Evolutionary conservation across 208 protist genomes (phyloP).

Genomic region (Perkinsela sp.): DNA sequence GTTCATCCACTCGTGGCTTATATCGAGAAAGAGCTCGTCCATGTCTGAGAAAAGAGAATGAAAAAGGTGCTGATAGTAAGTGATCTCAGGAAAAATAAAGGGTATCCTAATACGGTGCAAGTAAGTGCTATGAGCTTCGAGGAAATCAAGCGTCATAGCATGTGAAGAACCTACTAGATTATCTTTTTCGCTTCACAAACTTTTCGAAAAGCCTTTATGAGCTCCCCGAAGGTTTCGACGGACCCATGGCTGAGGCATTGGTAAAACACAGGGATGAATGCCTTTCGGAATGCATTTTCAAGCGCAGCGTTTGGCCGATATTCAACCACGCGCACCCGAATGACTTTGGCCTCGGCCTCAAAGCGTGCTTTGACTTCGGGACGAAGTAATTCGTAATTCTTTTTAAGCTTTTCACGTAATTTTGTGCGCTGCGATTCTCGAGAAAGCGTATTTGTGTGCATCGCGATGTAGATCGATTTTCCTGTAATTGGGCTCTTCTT

Average conservation of each 20-base stretch:
- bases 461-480: background rate
- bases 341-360: background rate
- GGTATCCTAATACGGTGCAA: background rate
- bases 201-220: too few species aligned
- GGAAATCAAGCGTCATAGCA: background rate
- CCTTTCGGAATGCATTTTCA: background rate
- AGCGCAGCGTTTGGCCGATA: background rate
- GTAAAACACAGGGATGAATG: background rate
- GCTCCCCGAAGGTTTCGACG: too few species aligned
- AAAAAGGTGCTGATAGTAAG: background rate
- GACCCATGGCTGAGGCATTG: background rate
- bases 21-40: background rate
- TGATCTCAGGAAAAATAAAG: background rate
- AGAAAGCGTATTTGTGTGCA: background rate
- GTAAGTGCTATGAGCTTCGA: background rate
- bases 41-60: background rate
- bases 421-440: background rate
- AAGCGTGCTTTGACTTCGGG: background rate
- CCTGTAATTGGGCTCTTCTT: background rate
- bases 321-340: background rate
- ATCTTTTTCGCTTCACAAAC: background rate
- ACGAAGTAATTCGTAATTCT: background rate
- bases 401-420: background rate
- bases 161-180: background rate
- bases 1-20: background rate